Evolutionary conservation across 1,284 basidiomycete species (phyloP).

Genomic region (Phaffia rhodozyma): DNA sequence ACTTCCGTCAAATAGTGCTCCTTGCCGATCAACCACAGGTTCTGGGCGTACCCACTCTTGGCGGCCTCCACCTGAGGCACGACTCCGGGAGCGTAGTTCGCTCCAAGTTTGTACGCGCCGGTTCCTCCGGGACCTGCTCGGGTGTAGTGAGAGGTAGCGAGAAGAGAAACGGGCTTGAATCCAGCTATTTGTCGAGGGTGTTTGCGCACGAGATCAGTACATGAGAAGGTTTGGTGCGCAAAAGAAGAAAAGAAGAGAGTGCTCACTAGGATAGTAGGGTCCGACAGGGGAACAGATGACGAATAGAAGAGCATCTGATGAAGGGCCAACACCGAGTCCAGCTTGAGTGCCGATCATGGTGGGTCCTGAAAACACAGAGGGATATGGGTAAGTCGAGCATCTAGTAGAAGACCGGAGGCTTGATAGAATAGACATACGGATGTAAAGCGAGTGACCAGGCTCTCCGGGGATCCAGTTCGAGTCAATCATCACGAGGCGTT

Average conservation of each 20-base stretch:
- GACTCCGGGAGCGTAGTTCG: constrained; percentile 61
- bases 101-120: constrained; percentile 50
- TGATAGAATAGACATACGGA: constrained; percentile 40
- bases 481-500: constrained; percentile 75
- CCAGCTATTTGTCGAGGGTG: constrained; percentile 42
- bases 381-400: background rate
- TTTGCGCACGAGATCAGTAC: constrained; percentile 7
- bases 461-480: constrained; percentile 86
- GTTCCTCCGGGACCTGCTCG: constrained; percentile 74
- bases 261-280: constrained; percentile 66
- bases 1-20: constrained; percentile 25
- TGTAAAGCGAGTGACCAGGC: constrained; percentile 82
- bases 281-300: constrained; percentile 90
- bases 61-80: constrained; percentile 51
- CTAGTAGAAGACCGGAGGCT: background rate
- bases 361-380: constrained; percentile 29
- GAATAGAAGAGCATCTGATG: constrained; percentile 78
- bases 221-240: background rate
- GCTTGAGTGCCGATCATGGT: constrained; percentile 75
- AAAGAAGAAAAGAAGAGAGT: constrained; percentile 18
- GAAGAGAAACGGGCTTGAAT: constrained; percentile 88
- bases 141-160: constrained; percentile 81
- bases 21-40: constrained; percentile 55
- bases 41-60: constrained; percentile 67
- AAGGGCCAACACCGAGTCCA: constrained; percentile 76